Conservation (phyloP, 2,329 filamentous ascomycete genomes). For the Microcera coccophila region DNA sequence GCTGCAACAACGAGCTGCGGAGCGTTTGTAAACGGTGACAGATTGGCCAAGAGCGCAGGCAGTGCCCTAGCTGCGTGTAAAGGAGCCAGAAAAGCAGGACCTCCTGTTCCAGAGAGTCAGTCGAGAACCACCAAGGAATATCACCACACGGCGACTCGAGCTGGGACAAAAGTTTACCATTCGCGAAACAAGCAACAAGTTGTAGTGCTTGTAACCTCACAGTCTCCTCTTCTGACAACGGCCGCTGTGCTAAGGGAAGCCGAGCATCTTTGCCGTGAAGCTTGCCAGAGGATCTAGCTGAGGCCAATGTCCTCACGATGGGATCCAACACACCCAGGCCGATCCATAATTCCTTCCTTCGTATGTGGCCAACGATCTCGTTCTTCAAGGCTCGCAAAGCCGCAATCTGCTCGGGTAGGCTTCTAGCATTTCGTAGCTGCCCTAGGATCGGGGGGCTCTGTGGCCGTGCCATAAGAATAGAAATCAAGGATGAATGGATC, state of each 20-base stretch:
- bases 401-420: conserved; percentile 49
- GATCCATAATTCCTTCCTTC: conserved; percentile 80
- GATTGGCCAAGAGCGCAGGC: conserved; percentile 64
- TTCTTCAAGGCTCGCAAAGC: conserved; percentile 77
- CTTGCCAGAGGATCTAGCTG: conserved; percentile 31
- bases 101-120: conserved; percentile 52
- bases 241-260: conserved; percentile 31
- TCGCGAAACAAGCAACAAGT: conserved; percentile 78
- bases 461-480: conserved; percentile 49
- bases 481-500: neutral
- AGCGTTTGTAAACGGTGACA: conserved; percentile 63
- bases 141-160: conserved; percentile 3
- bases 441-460: conserved; percentile 52
- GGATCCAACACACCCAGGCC: conserved; percentile 63
- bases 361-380: conserved; percentile 80
- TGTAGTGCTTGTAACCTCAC: conserved; percentile 75
- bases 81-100: conserved; percentile 71
- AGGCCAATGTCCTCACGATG: conserved; percentile 45
- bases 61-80: conserved; percentile 65
- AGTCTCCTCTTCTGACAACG: conserved; percentile 59
- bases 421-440: conserved; percentile 54
- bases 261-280: conserved; percentile 39
- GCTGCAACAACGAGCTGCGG: conserved; percentile 67
- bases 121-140: neutral
- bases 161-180: conserved; percentile 53